phyloP scores from a whole-genome alignment of 225 moss, liverwort and hornwort genomes.

The Pseudisothecium myosuroides region DNA sequence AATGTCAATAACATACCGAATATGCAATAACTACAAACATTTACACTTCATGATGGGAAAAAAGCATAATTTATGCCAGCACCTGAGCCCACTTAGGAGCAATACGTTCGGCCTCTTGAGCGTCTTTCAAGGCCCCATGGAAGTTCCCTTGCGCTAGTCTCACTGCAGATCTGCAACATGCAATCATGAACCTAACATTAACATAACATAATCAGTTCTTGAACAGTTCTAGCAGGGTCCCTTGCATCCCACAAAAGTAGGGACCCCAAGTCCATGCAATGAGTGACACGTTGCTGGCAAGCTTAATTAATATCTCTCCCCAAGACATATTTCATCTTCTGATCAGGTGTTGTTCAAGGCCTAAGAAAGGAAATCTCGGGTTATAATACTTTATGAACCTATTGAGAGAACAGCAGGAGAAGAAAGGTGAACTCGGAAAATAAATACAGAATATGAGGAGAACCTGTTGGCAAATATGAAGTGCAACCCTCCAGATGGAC shows the following conservation, averaged over 20 bases:
- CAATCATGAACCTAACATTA: neutral
- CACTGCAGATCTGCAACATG: constrained; percentile 23
- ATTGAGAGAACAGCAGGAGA: neutral
- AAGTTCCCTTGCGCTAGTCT: constrained; percentile 31
- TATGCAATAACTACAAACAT: neutral
- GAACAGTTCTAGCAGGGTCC: neutral
- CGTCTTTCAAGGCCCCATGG: constrained; percentile 33
- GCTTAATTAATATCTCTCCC: neutral
- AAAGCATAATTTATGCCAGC: neutral
- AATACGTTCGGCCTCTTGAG: constrained; percentile 16
- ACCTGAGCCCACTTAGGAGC: constrained; percentile 48
- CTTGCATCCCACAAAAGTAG: neutral
- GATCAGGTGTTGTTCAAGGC: neutral
- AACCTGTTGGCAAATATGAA: constrained; percentile 2
- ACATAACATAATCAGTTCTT: neutral
- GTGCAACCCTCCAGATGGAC: neutral
- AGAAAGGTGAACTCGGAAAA: neutral
- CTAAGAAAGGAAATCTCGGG: neutral
- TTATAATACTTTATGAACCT: neutral
- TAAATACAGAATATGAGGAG: neutral
- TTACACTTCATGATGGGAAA: neutral
- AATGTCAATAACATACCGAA: neutral
- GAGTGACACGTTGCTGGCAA: neutral
- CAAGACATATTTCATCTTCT: neutral
- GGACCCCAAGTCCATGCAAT: neutral